Base-by-base conservation (phyloP, 2,329 filamentous ascomycete genomes). In the Nemania diffusa region DNA sequence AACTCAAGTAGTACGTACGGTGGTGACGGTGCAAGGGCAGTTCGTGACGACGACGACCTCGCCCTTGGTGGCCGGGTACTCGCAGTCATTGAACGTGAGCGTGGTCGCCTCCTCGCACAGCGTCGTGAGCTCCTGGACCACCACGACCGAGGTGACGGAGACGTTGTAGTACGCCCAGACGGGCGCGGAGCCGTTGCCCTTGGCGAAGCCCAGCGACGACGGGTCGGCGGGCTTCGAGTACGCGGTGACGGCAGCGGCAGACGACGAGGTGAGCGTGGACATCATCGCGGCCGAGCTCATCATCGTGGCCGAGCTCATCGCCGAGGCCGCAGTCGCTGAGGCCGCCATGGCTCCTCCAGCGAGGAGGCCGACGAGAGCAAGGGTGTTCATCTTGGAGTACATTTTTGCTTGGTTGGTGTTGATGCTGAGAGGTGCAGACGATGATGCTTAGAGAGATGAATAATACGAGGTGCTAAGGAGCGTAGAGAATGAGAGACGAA, bases 21-120 rank as follows among this genome's bases (percentile, higher is more conserved):
- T 76, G 27, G 76, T 74, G 46, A 79, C 69, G 51, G 84, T 85
- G 81, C 84, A 87, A 65, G 84, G 84, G 78, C 85, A 87, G 76
- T 86, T 79, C 42, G 81, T 82, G 63, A 90, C 83, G 73, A 84
- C 88, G 70, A 88, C 78, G 62, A 84, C 84, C 72, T 85, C 79
- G 68, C 87, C 82, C 76, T 83, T 80, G 59, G 83, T 85, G 72
- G 88, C 82, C 55, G 84, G 83, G 81, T 86, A 89, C 56, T 80
- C 80, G 76, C 84, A 81, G 74, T 79, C 78, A 74, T 83, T 83
- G 77, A 85, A 79, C 70, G 81, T 84, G 71, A 88, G 72, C 70
- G 81, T 82, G 37, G 86, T 87, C 42, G 86, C 82, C 77, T 82
- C 74, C 5, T 79, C 75, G 78, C 83, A 85, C 72, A 73, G 53